Evolutionary conservation across 1,139 yeast species (phyloP).

Genomic region (Blastobotrys buckinghamii): DNA sequence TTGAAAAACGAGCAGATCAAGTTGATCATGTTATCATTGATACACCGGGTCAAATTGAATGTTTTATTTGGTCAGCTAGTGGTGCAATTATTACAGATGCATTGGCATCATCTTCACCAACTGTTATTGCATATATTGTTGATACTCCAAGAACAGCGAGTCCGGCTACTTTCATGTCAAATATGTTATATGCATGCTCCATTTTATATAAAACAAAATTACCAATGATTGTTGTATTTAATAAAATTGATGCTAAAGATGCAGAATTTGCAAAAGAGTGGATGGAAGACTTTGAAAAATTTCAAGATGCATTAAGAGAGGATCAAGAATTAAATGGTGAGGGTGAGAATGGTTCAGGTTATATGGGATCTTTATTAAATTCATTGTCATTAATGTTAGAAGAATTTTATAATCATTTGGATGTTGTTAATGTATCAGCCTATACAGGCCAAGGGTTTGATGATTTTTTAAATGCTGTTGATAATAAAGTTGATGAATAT

Average conservation of each 20-base stretch:
- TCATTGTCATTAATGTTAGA: conserved; percentile 95
- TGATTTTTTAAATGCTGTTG: conserved; percentile 78
- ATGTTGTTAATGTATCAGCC: conserved; percentile 86
- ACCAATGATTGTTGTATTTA: conserved; percentile 95
- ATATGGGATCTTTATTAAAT: conserved; percentile 89
- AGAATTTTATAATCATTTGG: conserved; percentile 90
- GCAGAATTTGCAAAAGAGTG: conserved; percentile 90
- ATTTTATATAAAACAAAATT: conserved; percentile 91
- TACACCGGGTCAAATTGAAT: conserved; percentile 98
- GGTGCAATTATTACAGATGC: conserved; percentile 97
- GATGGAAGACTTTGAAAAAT: conserved; percentile 95
- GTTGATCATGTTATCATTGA: conserved; percentile 74
- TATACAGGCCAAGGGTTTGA: conserved; percentile 93
- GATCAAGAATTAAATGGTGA: conserved; percentile 58
- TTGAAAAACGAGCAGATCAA: conserved; percentile 68
- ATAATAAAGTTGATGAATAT: conserved; percentile 82
- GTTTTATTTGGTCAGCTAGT: conserved; percentile 88
- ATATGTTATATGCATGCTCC: conserved; percentile 97
- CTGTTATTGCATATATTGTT: conserved; percentile 90
- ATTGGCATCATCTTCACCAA: conserved; percentile 92
- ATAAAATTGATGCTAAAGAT: conserved; percentile 83
- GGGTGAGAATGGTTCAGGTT: conserved; percentile 71
- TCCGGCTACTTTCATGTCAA: conserved; percentile 96
- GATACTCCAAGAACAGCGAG: conserved; percentile 94
- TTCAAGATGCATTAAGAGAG: conserved; percentile 69